These are phyloP conservation scores for Pisolithus marmoratus DNA, from an alignment of 768 basidiomycete species.

Conservation along the genomic window DNA sequence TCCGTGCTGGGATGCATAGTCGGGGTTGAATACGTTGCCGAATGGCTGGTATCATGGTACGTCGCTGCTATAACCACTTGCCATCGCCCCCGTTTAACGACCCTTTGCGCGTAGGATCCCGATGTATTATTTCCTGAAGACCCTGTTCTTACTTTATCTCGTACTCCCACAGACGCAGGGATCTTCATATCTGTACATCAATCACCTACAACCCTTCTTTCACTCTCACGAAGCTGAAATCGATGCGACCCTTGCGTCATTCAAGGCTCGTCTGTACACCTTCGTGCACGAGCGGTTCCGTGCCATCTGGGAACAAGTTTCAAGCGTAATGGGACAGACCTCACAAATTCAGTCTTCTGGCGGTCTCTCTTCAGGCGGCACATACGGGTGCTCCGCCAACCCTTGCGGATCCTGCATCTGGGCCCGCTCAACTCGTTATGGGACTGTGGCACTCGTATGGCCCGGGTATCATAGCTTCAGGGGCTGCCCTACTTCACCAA, in stretches of 20 bases:
- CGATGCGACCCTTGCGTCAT: conserved; percentile 67
- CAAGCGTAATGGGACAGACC: conserved; percentile 43
- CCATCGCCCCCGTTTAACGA: conserved; percentile 3
- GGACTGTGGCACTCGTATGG: conserved; percentile 79
- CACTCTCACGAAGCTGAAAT: conserved; percentile 78
- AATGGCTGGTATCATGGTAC: conserved; percentile 86
- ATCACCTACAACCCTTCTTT: conserved; percentile 81
- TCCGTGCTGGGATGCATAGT: conserved; percentile 81
- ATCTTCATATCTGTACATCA: conserved; percentile 76
- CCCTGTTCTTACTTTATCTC: conserved; percentile 81
- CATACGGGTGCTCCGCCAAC: conserved; percentile 37
- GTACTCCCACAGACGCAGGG: conserved; percentile 88
- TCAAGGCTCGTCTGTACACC: conserved; percentile 52
- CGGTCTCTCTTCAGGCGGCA: conserved; percentile 15
- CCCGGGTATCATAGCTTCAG: conserved; percentile 62
- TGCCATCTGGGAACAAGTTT: conserved; percentile 60
- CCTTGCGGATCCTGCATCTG: conserved; percentile 49
- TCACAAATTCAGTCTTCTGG: conserved; percentile 21
- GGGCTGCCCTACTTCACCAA: conserved; percentile 56
- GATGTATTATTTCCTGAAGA: conserved; percentile 80
- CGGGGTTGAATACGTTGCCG: conserved; percentile 75
- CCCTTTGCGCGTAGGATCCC: conserved; percentile 58
- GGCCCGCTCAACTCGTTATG: conserved; percentile 59
- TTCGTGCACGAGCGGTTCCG: conserved; percentile 62
- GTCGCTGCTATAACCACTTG: conserved; percentile 17